Base-by-base conservation (phyloP, 495 filamentous ascomycete genomes). In the Aspergillus cristatus region DNA sequence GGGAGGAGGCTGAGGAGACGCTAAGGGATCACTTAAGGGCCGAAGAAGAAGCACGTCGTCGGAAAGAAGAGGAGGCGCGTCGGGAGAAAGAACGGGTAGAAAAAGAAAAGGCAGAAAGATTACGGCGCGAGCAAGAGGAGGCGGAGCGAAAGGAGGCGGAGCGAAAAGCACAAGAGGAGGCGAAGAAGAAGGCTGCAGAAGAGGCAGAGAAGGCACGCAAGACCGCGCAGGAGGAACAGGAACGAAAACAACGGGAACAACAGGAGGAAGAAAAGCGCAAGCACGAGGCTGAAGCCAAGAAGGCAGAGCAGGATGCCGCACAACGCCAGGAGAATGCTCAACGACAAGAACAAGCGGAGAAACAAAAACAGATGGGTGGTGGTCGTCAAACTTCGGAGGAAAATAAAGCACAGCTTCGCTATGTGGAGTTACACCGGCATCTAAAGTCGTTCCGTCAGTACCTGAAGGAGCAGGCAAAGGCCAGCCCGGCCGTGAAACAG, bases 401-500 rank as follows among this genome's bases (percentile, higher is more conserved):
- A 22, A 48, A 75, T 34, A 55, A 51, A 3, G 42, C 57, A n/a
- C 75, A 81, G 10, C 57, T 74, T 34, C 68, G 71, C 18, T 87
- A 87, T 54, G 53, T 81, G 1, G 66, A 76, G 28, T 70, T 96
- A 2, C 86, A 93, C 53, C 54, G 76, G 39, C 70, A 71, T 13
- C 63, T 94, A 15, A 96, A 96, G 54, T 58, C 70, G 8, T 58
- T 94, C 38, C 73, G 88, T 10, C 69, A 69, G 24, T 70, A 65
- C 13, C 59, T 83, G 36, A 51, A 49, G 1, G 58, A 75, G 7
- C 35, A 58, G 28, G 54, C 46, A 20, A 73, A 74, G 41, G 59
- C 72, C 43, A 65, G 76, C 20, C 65, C 68, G 3, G 40, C 47
- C 0, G 59, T 87, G 17, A 90, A 87, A 46, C 53, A 64, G 20